These are phyloP conservation scores for Camellia granthamiana DNA, from an alignment of 148 eudicot genomes.

Conservation along the genomic window DNA sequence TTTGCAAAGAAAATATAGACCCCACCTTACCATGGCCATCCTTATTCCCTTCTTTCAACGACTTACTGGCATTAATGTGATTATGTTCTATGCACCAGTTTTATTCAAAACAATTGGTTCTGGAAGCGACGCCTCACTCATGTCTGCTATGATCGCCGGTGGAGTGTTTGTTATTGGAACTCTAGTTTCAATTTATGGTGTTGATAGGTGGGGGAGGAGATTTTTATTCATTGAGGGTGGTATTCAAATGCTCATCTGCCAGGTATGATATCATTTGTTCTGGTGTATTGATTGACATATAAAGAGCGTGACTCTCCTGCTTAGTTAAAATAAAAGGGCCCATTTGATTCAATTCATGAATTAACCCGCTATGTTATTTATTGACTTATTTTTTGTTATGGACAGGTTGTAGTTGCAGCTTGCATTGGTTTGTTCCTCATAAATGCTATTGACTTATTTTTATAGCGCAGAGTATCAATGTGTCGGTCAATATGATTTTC, in stretches of 20 bases:
- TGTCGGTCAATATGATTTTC: conserved; percentile 33
- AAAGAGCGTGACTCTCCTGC: no score
- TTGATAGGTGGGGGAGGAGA: conserved; percentile 36
- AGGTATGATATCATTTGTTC: background rate
- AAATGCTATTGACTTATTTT: no score
- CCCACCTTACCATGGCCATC: conserved; percentile 35
- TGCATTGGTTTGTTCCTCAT: no score
- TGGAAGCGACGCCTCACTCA: conserved; percentile 28
- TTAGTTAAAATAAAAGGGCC: no score
- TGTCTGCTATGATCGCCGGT: conserved; percentile 39
- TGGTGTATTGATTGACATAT: no score
- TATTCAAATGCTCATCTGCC: conserved; percentile 31
- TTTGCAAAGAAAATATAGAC: conserved; percentile 33
- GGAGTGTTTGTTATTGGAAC: conserved; percentile 23
- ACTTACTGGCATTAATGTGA: no score
- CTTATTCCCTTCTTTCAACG: no score
- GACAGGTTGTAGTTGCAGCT: conserved; percentile 26
- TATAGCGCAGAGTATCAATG: conserved; percentile 38
- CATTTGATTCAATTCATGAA: no score
- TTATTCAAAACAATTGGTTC: conserved; percentile 3
- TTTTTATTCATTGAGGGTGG: conserved; percentile 37
- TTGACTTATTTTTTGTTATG: background rate
- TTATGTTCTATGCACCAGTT: no score
- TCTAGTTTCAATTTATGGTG: conserved; percentile 25
- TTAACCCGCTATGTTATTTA: no score